Evolutionary conservation across 1,284 basidiomycete genomes (phyloP).

Genomic region (Apiotrichum sp.): DNA sequence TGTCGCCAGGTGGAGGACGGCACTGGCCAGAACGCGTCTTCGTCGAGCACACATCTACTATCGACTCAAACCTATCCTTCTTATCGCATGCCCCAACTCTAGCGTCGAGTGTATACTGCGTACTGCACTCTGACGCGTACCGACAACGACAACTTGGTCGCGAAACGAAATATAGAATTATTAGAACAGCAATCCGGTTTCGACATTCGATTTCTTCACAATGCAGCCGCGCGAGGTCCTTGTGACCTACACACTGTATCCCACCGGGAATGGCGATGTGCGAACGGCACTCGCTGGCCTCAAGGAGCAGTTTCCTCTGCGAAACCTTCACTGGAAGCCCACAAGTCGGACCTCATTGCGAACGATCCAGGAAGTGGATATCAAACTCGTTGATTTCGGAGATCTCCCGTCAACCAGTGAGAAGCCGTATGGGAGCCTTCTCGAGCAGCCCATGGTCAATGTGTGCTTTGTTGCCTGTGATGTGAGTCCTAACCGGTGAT

Average conservation of each 20-base stretch:
- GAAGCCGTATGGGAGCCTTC: conserved; percentile 59
- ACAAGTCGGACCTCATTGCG: conserved; percentile 61
- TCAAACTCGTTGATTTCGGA: conserved; percentile 66
- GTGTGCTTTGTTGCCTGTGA: conserved; percentile 81
- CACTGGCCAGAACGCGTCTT: no score
- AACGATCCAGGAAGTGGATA: conserved; percentile 79
- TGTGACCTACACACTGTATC: conserved; percentile 42
- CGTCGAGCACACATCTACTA: no score
- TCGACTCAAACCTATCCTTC: no score
- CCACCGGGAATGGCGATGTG: conserved; percentile 23
- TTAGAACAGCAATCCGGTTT: no score
- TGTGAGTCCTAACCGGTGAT: conserved; percentile 49
- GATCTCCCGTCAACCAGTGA: conserved; percentile 47
- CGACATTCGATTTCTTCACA: not conserved
- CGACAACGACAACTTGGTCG: no score
- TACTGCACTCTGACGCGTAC: no score
- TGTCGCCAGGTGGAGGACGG: no score
- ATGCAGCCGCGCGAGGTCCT: conserved; percentile 30
- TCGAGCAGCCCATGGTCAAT: conserved; percentile 79
- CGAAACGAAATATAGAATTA: no score
- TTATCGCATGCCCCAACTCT: no score
- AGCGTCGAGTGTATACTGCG: no score
- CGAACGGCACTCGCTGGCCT: conserved; percentile 60
- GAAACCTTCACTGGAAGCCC: conserved; percentile 86
- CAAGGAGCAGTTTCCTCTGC: conserved; percentile 69